These are phyloP conservation scores for Rhododendron henanense DNA, from an alignment of 148 eudicot genomes.

Conservation along the genomic window DNA sequence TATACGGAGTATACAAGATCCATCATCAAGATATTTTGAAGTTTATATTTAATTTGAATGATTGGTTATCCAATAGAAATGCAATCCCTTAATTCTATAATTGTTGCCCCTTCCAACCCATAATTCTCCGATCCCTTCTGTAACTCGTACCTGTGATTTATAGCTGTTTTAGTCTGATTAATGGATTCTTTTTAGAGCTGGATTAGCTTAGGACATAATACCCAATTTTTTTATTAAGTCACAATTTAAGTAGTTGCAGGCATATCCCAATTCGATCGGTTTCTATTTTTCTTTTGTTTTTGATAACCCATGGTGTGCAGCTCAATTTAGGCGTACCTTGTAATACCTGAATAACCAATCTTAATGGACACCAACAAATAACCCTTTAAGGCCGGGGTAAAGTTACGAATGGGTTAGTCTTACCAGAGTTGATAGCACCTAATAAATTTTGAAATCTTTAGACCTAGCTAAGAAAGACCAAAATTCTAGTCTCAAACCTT, in stretches of 20 bases:
- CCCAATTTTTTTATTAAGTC: not conserved
- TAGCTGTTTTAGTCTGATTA: not conserved
- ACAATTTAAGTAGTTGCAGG: not conserved
- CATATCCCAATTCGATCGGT: not conserved
- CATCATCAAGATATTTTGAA: not conserved
- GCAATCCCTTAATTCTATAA: not conserved
- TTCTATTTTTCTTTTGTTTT: not conserved
- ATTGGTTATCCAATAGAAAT: not conserved
- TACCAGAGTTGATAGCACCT: no score
- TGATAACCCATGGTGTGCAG: not conserved
- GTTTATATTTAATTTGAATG: not conserved
- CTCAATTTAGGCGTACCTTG: rapidly evolving
- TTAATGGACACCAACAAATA: not conserved
- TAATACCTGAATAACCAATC: not conserved
- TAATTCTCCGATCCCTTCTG: not conserved
- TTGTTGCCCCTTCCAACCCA: not conserved
- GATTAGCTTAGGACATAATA: not conserved
- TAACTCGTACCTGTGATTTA: not conserved
- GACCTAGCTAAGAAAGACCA: no score
- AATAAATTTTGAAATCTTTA: not conserved
- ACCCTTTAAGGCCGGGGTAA: not conserved
- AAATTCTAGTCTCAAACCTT: no score
- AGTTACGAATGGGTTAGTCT: no score
- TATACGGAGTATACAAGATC: no score
- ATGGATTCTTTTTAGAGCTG: not conserved